Conservation (phyloP, 441 rosid species). For the Gossypium armourianum region DNA sequence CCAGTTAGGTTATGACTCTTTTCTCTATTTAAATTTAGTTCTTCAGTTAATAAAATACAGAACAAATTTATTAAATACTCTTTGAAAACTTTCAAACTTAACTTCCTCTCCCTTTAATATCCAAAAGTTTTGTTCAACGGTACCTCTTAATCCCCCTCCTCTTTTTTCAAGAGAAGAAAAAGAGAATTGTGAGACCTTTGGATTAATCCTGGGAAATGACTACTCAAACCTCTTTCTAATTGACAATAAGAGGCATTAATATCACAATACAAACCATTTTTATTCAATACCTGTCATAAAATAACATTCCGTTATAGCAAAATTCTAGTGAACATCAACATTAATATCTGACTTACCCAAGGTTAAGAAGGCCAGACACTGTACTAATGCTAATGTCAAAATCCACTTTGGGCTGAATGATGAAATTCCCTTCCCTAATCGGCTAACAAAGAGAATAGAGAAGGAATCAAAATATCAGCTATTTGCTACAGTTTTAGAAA, state of each 20-base stretch:
- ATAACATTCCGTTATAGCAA: not conserved
- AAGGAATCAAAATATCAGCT: conserved; percentile 14
- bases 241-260: conserved; percentile 7
- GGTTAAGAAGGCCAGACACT: conserved; percentile 93
- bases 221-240: conserved; percentile 1
- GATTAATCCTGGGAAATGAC: not conserved
- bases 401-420: conserved; percentile 98
- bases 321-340: not conserved
- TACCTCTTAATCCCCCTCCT: not conserved
- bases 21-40: too few relatives aligned
- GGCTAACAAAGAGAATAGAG: conserved; percentile 45
- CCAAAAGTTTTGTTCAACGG: not conserved
- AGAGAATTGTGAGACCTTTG: not conserved
- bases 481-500: conserved; percentile 14
- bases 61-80: too few relatives aligned
- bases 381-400: conserved; percentile 93
- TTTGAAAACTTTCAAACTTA: too few relatives aligned
- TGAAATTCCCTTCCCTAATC: conserved; percentile 93
- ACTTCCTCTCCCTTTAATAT: too few relatives aligned
- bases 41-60: too few relatives aligned
- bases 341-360: conserved; percentile 57
- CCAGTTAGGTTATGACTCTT: too few relatives aligned
- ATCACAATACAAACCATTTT: not conserved
- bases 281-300: not conserved
- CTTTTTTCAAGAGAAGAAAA: not conserved